These are phyloP conservation scores for Echinochloa phyllopogon DNA, from an alignment of 176 grass and related monocot genomes.

Conservation along the genomic window DNA sequence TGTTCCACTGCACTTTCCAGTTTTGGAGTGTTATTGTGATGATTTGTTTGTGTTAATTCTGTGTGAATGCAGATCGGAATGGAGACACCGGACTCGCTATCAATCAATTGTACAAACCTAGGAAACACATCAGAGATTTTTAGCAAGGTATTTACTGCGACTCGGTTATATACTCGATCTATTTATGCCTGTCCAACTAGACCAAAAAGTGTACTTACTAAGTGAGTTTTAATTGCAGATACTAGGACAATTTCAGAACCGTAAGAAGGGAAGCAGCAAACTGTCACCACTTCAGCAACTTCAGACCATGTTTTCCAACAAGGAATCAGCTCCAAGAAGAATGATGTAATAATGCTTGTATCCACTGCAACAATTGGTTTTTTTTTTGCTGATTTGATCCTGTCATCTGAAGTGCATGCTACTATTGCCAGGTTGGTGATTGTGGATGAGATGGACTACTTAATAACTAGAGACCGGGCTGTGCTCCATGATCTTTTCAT, in stretches of 20 bases:
- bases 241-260: slow-evolving; percentile 54
- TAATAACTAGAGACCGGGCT: slow-evolving; percentile 81
- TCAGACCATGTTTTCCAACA: slow-evolving; percentile 69
- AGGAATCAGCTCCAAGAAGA: slow-evolving; percentile 57
- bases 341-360: slow-evolving; percentile 71
- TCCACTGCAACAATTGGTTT: not conserved
- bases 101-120: slow-evolving; percentile 89
- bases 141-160: slow-evolving; percentile 65
- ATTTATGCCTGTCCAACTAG: not conserved
- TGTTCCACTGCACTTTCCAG: not conserved
- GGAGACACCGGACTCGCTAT: slow-evolving; percentile 65
- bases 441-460: slow-evolving; percentile 96
- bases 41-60: not conserved
- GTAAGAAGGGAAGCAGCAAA: slow-evolving; percentile 49
- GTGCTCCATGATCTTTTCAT: slow-evolving; percentile 98
- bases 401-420: slow-evolving; percentile 24
- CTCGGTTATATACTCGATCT: not conserved
- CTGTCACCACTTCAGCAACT: slow-evolving; percentile 77
- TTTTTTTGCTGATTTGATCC: slow-evolving; percentile 38
- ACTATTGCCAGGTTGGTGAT: slow-evolving; percentile 67
- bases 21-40: slow-evolving; percentile 13
- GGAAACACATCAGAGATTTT: slow-evolving; percentile 79
- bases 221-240: slow-evolving; percentile 66
- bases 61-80: slow-evolving; percentile 50
- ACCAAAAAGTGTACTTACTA: slow-evolving; percentile 16